Evolutionary conservation across 2,329 filamentous ascomycete species (phyloP).

Genomic region (Ceratocystiopsis brevicomis): DNA sequence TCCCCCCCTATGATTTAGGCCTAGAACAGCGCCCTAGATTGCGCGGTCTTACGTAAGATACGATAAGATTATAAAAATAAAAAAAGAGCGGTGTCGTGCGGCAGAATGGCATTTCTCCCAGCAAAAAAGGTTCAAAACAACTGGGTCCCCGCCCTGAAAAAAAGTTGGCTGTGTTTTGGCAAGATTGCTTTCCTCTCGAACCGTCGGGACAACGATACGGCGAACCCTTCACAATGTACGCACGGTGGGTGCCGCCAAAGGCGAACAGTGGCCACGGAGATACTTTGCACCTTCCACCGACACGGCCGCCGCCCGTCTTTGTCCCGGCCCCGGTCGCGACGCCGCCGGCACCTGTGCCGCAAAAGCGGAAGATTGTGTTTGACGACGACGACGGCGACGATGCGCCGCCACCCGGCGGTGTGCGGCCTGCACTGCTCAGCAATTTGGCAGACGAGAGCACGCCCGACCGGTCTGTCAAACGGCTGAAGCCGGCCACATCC

Average conservation of each 20-base stretch:
- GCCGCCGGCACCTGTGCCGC: not conserved
- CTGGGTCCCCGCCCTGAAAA: too few species aligned
- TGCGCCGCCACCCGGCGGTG: slow-evolving; percentile 2
- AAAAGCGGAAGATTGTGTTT: slow-evolving; percentile 12
- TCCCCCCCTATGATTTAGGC: too few species aligned
- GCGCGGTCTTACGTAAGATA: not conserved
- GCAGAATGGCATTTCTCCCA: not conserved
- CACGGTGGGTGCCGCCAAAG: slow-evolving; percentile 19
- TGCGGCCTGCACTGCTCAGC: not conserved
- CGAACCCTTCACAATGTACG: slow-evolving; percentile 14
- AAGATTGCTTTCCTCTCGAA: too few species aligned
- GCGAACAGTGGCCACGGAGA: slow-evolving; percentile 2
- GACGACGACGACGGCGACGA: slow-evolving; percentile 9
- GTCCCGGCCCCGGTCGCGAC: slow-evolving; percentile 2
- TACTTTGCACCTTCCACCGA: slow-evolving; percentile 4
- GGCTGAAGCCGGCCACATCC: not conserved
- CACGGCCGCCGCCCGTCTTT: slow-evolving; percentile 8
- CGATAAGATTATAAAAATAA: not conserved
- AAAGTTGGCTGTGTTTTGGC: not conserved
- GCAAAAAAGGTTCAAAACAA: not conserved
- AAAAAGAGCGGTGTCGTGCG: not conserved
- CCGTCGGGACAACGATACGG: too few species aligned
- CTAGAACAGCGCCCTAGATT: too few species aligned
- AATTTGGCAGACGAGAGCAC: not conserved
- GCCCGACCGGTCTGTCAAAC: not conserved